Conservation (phyloP, 352 stramenopile species). For the Aphanomyces euteiches region DNA sequence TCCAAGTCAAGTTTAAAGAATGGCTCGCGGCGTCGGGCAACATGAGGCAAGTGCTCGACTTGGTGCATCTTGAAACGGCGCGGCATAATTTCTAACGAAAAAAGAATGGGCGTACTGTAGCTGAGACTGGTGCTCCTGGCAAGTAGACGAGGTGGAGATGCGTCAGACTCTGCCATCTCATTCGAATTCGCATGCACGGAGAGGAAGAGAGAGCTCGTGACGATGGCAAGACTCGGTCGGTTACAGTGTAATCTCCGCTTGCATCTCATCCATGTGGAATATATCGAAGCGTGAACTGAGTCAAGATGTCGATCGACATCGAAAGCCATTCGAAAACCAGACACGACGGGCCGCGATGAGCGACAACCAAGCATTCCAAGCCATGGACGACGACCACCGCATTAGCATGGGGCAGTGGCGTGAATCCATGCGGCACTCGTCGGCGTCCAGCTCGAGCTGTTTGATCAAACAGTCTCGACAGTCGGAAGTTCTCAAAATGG, state of each 20-base stretch:
- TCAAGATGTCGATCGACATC: neutral
- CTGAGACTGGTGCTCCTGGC: too few relatives aligned
- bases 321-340: conserved; percentile 1
- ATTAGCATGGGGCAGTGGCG: conserved; percentile 19
- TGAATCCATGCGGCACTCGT: conserved; percentile 9
- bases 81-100: neutral
- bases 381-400: conserved; percentile 56
- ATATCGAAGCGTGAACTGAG: too few relatives aligned
- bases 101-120: too few relatives aligned
- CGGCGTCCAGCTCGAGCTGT: neutral
- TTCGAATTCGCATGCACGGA: too few relatives aligned
- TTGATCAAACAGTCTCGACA: conserved; percentile 2
- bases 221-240: too few relatives aligned
- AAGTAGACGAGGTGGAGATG: too few relatives aligned
- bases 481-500: conserved; percentile 2
- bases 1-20: conserved; percentile 82
- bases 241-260: too few relatives aligned
- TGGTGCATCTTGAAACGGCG: conserved; percentile 69
- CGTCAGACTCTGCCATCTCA: too few relatives aligned
- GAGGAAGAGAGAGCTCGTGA: too few relatives aligned
- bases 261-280: too few relatives aligned
- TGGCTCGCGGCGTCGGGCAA: conserved; percentile 85
- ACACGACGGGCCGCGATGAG: conserved; percentile 44
- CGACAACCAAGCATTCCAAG: too few relatives aligned
- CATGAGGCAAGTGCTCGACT: conserved; percentile 82